These are phyloP conservation scores for Vanilla planifolia DNA, from an alignment of 106 monocot genomes.

Conservation along the genomic window DNA sequence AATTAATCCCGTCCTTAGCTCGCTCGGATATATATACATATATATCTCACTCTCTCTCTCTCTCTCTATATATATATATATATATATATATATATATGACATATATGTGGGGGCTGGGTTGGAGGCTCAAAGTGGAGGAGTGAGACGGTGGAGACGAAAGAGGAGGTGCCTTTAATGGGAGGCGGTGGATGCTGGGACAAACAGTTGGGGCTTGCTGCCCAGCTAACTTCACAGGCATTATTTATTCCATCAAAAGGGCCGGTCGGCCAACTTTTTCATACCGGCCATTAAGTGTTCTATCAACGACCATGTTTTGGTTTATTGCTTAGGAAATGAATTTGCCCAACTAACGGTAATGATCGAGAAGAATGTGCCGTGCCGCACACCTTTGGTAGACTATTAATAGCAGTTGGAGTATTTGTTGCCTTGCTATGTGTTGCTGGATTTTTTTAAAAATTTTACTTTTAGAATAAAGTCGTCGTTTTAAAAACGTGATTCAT, in stretches of 20 bases:
- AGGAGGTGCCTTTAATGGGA: background rate
- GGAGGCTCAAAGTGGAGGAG: background rate
- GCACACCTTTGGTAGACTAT: too few species aligned
- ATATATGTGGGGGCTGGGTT: background rate
- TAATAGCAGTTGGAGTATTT: too few species aligned
- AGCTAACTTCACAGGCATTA: background rate
- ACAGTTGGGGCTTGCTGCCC: background rate
- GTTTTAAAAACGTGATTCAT: too few species aligned
- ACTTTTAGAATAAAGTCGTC: too few species aligned
- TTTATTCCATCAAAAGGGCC: background rate
- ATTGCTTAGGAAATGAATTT: background rate
- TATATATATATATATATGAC: background rate
- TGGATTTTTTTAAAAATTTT: too few species aligned
- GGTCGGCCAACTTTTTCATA: background rate
- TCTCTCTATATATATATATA: too few species aligned
- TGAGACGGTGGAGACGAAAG: background rate
- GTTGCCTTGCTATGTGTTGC: too few species aligned
- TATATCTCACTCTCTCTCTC: too few species aligned
- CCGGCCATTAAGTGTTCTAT: background rate
- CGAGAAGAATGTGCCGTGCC: too few species aligned
- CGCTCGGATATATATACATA: too few species aligned
- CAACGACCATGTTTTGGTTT: background rate
- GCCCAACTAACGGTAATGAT: background rate
- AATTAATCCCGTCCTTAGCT: too few species aligned
- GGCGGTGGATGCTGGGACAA: too few species aligned